Base-by-base conservation (phyloP, 2,329 filamentous ascomycete species). In the Colletotrichum tropicicola region DNA sequence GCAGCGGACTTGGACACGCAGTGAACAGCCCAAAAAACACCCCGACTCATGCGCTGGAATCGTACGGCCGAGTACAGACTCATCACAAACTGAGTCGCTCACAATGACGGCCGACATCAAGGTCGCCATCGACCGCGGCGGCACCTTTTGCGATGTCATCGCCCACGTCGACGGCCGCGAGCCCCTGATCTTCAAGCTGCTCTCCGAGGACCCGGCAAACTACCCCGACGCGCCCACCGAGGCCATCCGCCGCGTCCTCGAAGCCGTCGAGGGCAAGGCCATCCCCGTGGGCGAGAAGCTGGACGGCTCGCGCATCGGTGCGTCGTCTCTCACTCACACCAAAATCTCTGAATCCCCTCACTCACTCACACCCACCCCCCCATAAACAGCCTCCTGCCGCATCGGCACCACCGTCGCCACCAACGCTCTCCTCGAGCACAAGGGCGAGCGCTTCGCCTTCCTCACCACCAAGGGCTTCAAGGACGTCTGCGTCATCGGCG, bases 371-470 rank as follows among this genome's bases (percentile, higher is more conserved):
- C 21, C 71, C 5, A 6, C 19, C 1, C n/a, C n/a, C n/a, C n/a
- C n/a, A n/a, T n/a, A n/a, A n/a, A 23, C 12, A 74, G 89, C 89
- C 72, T 90, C 87, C 58, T 92, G 92, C 72, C 85, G 91, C 8
- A 92, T 93, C 85, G 91, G 91, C 13, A 93, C 91, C 1, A 93
- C 91, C 0, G 89, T 93, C 6, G 91, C 90, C 1, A 93, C 91
- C 0, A 93, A 93, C 77, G 90, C 91, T 0, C 76, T 93, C n/a
- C 78, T 93, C 2, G 90, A 92, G 71, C 78, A 89, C 21, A 93
- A 93, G 72, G 91, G 91, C 15, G 90, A 92, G 73, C 84, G 82
- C 58, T 91, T 91, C 70, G 91, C 89, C 2, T 85, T 93, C 73
- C 81, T 92, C 5, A 88, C 91, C 2, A 92, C 89, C 0, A 90